Evolutionary conservation across 2,329 filamentous ascomycete species (phyloP).

Genomic region (Xylaria sp.): DNA sequence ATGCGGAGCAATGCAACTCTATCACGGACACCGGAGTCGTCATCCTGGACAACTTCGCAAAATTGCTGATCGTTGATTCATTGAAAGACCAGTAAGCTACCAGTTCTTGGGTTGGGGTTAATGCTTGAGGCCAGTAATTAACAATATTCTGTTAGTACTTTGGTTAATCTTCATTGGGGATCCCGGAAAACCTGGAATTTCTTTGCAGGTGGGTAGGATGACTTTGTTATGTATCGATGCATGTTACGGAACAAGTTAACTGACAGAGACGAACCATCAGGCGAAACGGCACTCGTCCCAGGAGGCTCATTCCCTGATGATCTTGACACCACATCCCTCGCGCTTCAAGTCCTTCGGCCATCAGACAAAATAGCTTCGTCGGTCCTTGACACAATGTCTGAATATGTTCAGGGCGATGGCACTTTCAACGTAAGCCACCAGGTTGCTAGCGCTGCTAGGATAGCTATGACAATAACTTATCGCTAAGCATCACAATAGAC

Average conservation of each 20-base stretch:
- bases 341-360: conserved; percentile 31
- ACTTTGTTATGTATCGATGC: not conserved
- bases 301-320: conserved; percentile 37
- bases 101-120: not conserved
- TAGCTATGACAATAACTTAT: not conserved
- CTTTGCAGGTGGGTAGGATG: conserved; percentile 9
- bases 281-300: conserved; percentile 33
- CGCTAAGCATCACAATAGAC: conserved; percentile 22
- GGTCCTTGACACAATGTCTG: conserved; percentile 14
- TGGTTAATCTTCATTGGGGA: conserved; percentile 12
- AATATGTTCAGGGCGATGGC: conserved; percentile 29
- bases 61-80: conserved; percentile 10
- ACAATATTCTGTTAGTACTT: conserved; percentile 3
- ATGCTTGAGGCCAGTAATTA: not conserved
- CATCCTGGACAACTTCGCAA: conserved; percentile 13
- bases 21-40: conserved; percentile 5
- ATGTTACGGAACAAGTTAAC: not conserved
- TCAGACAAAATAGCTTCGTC: conserved; percentile 5
- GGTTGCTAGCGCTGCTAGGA: not conserved
- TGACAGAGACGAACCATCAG: conserved; percentile 27
- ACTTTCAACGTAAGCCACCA: conserved; percentile 26
- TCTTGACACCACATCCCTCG: conserved; percentile 39
- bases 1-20: conserved; percentile 4
- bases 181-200: conserved; percentile 14
- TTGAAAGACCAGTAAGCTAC: conserved; percentile 3